A percentile compares a stretch with the other conserved stretches of the same genome.
Evolutionary conservation across 148 eudicot genomes (phyloP).

Genomic region (Amaranthus cruentus): DNA sequence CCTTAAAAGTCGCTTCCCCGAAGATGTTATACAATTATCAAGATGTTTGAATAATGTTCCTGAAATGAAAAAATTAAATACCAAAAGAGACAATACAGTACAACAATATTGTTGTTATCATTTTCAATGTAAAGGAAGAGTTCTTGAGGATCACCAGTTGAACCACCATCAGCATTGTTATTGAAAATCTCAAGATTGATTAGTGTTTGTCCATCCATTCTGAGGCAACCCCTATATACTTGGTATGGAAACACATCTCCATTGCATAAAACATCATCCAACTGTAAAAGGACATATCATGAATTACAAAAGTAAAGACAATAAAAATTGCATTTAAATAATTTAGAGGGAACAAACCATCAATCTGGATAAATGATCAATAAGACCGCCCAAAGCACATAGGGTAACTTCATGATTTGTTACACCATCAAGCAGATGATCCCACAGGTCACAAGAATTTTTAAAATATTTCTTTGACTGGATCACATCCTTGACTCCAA

Average conservation of each 20-base stretch:
- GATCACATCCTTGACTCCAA: slow-evolving; percentile 57
- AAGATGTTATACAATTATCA: slow-evolving; percentile 64
- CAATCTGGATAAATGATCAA: slow-evolving; percentile 65
- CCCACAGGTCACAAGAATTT: slow-evolving; percentile 47
- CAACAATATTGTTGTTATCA: neutral
- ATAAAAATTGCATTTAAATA: slow-evolving; percentile 6
- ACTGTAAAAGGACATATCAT: slow-evolving; percentile 33
- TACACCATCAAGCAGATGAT: slow-evolving; percentile 53
- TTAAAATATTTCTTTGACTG: slow-evolving; percentile 68
- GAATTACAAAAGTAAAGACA: neutral
- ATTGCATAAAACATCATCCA: slow-evolving; percentile 70
- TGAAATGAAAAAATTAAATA: too few relatives aligned
- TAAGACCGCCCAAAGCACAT: slow-evolving; percentile 83
- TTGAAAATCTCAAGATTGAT: slow-evolving; percentile 81
- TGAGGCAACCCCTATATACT: slow-evolving; percentile 85
- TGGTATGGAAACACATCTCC: slow-evolving; percentile 81
- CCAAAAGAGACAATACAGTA: too few relatives aligned
- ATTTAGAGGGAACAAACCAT: slow-evolving; percentile 46
- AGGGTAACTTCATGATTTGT: slow-evolving; percentile 52
- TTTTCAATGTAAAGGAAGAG: slow-evolving; percentile 10
- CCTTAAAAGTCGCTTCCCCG: slow-evolving; percentile 90
- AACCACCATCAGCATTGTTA: slow-evolving; percentile 84
- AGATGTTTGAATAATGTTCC: slow-evolving; percentile 89
- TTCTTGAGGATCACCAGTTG: slow-evolving; percentile 49
- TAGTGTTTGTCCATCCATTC: slow-evolving; percentile 97